Evolutionary conservation across 345 rosid genomes (phyloP), one percentile per base, ranked within the genome.

Genomic region (Eutrema yunnanense): DNA sequence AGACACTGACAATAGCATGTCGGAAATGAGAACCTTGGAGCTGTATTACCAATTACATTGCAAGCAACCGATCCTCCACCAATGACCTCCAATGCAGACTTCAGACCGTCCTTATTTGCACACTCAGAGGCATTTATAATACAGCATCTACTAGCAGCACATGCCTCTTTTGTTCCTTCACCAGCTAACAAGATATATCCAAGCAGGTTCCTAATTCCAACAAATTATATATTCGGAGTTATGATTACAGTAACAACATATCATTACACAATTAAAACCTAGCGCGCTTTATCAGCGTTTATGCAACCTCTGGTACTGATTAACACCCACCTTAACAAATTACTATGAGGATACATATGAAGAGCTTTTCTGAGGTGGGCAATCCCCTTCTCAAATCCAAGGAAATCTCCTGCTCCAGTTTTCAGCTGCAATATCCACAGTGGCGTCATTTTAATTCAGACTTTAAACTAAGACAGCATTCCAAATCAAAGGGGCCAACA

Each of bases 31-130:
- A 87, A 91, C 80, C 78, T 90, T 6, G 88, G 96, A 60, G 81
- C 81, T 19, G 81, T 75, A 61, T 79, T 87, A 80, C 96, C 96
- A 61, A 83, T 79, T 6, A 85, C 88, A 86, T 90, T 82, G 84
- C 97, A 92, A 81, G 96, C 82, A 82, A 86, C 88, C 50, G 96
- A 83, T 69, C 86, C 96, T 53, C 96, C 96, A 65, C 96, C 90
- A 66, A 90, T 86, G 69, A 92, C 80, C 79, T 95, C 96, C 67
- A 77, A 59, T 43, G 92, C 84, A 1, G 88, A 84, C 84, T 74
- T 88, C 40, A 85, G 71, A 71, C 90, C 86, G 63, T 84, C 89
- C 69, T 77, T 84, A 61, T 74, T 73, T 36, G 67, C 48, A 82
- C 59, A 53, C 9, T 83, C 58, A 14, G 82, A 76, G 77, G 75